Evolutionary conservation across 164 flowering plant genomes (phyloP), one percentile per base, ranked within the genome.

Genomic region (Magnolia changhungtana): DNA sequence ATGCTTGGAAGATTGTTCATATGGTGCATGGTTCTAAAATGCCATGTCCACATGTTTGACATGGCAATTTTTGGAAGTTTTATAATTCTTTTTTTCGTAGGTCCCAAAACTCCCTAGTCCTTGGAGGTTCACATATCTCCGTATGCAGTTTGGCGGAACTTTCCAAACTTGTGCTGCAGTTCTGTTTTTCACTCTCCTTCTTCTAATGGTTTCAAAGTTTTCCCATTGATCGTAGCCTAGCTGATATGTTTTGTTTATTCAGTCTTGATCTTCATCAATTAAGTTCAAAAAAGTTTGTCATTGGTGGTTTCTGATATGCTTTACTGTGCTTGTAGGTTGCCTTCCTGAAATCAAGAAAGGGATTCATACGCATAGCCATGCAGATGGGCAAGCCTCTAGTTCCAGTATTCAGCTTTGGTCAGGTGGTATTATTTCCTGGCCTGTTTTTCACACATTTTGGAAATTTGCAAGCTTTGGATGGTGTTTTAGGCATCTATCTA

Each of bases 351-450:
- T 13, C 81, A 24, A 90, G 98, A 86, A 92, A 80, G 86, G 99
- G 99, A 74, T 96, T 96, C 81, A 89, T 96, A 31, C 94, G 97
- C 29, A 77, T 92, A 79, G 98, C 98, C 16, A 85, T 96, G 80
- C 93, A 94, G 88, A 84, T 37, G 80, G 98, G 98, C 14, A 59
- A 74, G 18, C 93, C 98, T 50, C 65, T 96, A 50, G 97, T 94
- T 79, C 99, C 99, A 45, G 98, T 91, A 78, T 92, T 91, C 80
- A 86, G 92, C 86, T 94, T 90, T 79, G 98, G 98, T 65, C 98
- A 94, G 94, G 98, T 96, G 83, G 19, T 29, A 31, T 10, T 68
- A 29, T 68, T 37, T 68, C 50, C 45, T 6, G 7, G 7, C 24
- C 6, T 19, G 7, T 24, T 68, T 19, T 9, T 68, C 29, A 16